Base-by-base conservation (phyloP, 768 basidiomycete genomes). In the Calocybe cyanea region DNA sequence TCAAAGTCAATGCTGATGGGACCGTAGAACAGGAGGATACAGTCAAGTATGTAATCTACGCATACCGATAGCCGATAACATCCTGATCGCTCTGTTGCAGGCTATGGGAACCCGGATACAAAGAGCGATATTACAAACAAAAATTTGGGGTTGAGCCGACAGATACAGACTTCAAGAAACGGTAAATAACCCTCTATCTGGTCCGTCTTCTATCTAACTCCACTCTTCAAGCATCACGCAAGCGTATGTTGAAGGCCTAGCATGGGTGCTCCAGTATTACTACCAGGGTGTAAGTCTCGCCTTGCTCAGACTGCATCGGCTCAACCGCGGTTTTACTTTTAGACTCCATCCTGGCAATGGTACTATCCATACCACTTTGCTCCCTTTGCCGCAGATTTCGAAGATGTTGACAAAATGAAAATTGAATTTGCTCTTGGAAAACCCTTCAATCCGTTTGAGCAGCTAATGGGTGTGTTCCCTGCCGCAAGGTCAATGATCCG, bases 301-400 rank as follows among this genome's bases (percentile, higher is more conserved):
- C 32, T n/a, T 7, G 25, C 7, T n/a, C 7, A 28, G 4, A 21
- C 13, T 34, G 18, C 31, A 4, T 11, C 14, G 21, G 25, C 17
- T 48, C 11, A 28, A 5, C 25, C 5, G 51, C 32, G 19, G 38
- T 41, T 25, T 8, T n/a, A 58, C 57, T 39, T 51, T 47, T 31
- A 87, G 91, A 81, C 89, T 7, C 88, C 90, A 3, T 96, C 94
- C 2, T 98, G 95, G 95, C 83, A 93, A 59, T 99, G 96, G 96
- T 99, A 87, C 68, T 98, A 97, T 63, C 96, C 96, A 1, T 94
- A 87, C 58, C 96, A 99, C 65, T 99, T 96, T 63, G 92, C 96
- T 10, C 96, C 96, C 0, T 99, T 99, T 63, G 96, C 96, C 7
- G 84, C 85, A 49, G 96, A 99, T 64, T 97, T 98, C 54, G 76